A percentile compares a stretch with the other conserved stretches of the same genome.
phyloP scores from a whole-genome alignment of 306 rosid species.

The Nissolia schottii region DNA sequence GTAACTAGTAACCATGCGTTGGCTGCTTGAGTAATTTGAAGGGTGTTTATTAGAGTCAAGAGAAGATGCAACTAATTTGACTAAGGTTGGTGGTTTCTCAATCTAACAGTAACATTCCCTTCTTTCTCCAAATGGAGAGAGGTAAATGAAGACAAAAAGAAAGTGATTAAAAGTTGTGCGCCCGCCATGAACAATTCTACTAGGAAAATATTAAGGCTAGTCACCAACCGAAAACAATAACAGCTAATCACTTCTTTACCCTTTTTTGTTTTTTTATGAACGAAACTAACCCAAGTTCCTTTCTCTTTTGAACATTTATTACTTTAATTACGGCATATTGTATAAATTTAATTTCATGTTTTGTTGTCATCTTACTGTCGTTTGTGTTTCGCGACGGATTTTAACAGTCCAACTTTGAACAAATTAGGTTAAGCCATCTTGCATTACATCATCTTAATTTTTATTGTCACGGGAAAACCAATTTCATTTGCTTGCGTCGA shows the following conservation, averaged over 20 bases:
- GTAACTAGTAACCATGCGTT: slow-evolving; percentile 4
- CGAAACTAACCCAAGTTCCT: background rate
- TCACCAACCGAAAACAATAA: slow-evolving; percentile 44
- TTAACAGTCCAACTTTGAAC: slow-evolving; percentile 11
- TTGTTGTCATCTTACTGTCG: slow-evolving; percentile 18
- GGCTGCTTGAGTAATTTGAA: slow-evolving; percentile 32
- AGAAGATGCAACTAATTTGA: slow-evolving; percentile 79
- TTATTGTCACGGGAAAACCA: background rate
- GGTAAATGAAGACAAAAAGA: background rate
- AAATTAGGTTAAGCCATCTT: slow-evolving; percentile 30
- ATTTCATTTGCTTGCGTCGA: slow-evolving; percentile 9
- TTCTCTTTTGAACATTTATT: background rate
- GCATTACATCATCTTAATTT: slow-evolving; percentile 17
- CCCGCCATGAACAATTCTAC: background rate
- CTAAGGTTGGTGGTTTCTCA: slow-evolving; percentile 63
- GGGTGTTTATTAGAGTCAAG: slow-evolving; percentile 50
- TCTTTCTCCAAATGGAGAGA: background rate
- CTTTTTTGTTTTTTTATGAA: background rate
- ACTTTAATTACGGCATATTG: no score
- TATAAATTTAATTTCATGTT: slow-evolving; percentile 7
- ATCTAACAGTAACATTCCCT: slow-evolving; percentile 35
- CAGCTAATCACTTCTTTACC: slow-evolving; percentile 24
- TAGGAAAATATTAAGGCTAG: background rate
- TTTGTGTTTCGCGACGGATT: background rate
- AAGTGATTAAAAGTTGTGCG: background rate